A percentile compares a stretch with the other conserved stretches of the same genome.
Conservation (phyloP, 2,329 filamentous ascomycete species). For the Cladosporium sp. region DNA sequence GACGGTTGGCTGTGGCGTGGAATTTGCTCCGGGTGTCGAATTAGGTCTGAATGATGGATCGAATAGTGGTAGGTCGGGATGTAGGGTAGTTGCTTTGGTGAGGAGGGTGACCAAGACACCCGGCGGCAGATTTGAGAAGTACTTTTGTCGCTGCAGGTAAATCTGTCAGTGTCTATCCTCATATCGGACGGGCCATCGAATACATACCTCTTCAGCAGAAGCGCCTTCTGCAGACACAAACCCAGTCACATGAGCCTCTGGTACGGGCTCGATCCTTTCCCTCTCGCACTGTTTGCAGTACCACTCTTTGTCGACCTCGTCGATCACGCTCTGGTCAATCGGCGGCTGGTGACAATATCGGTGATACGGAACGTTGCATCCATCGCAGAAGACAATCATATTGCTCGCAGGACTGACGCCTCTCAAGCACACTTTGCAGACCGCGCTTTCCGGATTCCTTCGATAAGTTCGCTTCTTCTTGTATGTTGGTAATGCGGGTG, state of each 20-base stretch:
- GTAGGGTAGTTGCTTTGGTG: conserved; percentile 55
- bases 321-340: conserved; percentile 66
- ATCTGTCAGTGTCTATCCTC: conserved; percentile 2
- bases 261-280: conserved; percentile 40
- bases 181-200: not conserved
- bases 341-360: conserved; percentile 75
- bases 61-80: conserved; percentile 66
- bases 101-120: conserved; percentile 61
- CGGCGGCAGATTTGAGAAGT: conserved; percentile 59
- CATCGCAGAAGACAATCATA: conserved; percentile 81
- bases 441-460: conserved; percentile 52
- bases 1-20: conserved; percentile 29
- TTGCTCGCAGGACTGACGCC: conserved; percentile 69
- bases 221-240: conserved; percentile 38
- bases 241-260: conserved; percentile 36
- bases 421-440: conserved; percentile 70
- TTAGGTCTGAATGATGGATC: conserved; percentile 29
- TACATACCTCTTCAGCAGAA: conserved; percentile 40
- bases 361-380: conserved; percentile 75
- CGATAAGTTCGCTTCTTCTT: conserved; percentile 57
- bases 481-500: conserved; percentile 33
- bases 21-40: not conserved
- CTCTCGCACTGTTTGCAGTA: conserved; percentile 61
- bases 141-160: conserved; percentile 33
- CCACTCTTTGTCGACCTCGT: conserved; percentile 66